Evolutionary conservation across 1,139 yeast genomes (phyloP).

Genomic region (Trichomonascaceae sp.): DNA sequence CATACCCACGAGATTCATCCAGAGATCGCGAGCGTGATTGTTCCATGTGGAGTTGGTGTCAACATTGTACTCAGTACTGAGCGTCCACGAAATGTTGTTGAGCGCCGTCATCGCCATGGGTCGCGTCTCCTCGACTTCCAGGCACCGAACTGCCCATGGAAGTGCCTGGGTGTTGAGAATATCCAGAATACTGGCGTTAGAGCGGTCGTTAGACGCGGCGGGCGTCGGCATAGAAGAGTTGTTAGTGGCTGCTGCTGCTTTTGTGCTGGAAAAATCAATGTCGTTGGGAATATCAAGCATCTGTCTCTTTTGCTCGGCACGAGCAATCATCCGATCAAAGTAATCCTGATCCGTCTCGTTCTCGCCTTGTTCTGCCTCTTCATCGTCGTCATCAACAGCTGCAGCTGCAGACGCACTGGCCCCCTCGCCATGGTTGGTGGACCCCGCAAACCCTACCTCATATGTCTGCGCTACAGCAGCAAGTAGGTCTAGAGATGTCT

Average conservation of each 20-base stretch:
- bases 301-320: conserved; percentile 7
- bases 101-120: conserved; percentile 50
- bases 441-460: conserved; percentile 24
- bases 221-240: too few species aligned
- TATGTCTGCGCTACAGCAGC: conserved; percentile 60
- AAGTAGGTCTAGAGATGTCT: conserved; percentile 57
- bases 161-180: conserved; percentile 11
- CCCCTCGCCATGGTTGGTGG: conserved; percentile 9
- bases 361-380: conserved; percentile 9
- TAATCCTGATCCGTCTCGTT: conserved; percentile 9
- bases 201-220: conserved; percentile 6
- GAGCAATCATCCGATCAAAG: conserved; percentile 6
- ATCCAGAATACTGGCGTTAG: conserved; percentile 6
- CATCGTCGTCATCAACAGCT: conserved; percentile 10
- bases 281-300: conserved; percentile 8
- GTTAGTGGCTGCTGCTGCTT: conserved; percentile 5
- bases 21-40: conserved; percentile 16
- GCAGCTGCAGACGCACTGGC: conserved; percentile 7
- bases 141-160: conserved; percentile 10
- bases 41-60: conserved; percentile 14
- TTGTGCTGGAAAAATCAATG: conserved; percentile 8
- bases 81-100: conserved; percentile 40
- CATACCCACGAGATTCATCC: conserved; percentile 15
- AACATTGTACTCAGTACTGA: conserved; percentile 12
- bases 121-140: conserved; percentile 15